phyloP scores from a whole-genome alignment of 768 basidiomycete genomes.

The Termitomyces sp. region DNA sequence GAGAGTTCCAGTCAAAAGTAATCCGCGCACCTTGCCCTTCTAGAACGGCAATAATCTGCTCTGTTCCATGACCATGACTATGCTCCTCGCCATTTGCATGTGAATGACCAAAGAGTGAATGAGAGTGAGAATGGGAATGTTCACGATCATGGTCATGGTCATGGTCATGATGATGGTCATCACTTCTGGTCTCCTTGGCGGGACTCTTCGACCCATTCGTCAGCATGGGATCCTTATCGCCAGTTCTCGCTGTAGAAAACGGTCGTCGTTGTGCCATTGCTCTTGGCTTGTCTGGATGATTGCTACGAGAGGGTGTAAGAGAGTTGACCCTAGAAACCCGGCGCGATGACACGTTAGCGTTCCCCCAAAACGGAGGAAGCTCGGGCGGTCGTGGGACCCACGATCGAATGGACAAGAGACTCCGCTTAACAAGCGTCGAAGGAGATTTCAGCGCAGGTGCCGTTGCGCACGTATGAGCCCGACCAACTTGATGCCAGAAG shows the following conservation, averaged over 20 bases:
- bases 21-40: slow-evolving; percentile 56
- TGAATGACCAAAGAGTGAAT: slow-evolving; percentile 61
- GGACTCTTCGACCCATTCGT: neutral
- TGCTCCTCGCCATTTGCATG: slow-evolving; percentile 62
- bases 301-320: slow-evolving; percentile 2
- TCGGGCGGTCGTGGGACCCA: slow-evolving; percentile 6
- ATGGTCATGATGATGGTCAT: slow-evolving; percentile 18
- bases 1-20: neutral
- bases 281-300: neutral
- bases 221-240: neutral
- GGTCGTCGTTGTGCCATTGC: slow-evolving; percentile 21
- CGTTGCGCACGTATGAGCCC: slow-evolving; percentile 6
- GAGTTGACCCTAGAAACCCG: slow-evolving; percentile 1
- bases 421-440: slow-evolving; percentile 3
- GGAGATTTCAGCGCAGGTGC: slow-evolving; percentile 1
- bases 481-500: slow-evolving; percentile 17
- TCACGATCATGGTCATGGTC: slow-evolving; percentile 29
- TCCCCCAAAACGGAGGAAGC: slow-evolving; percentile 1
- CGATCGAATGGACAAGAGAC: slow-evolving; percentile 10
- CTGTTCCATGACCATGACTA: slow-evolving; percentile 54
- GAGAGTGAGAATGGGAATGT: slow-evolving; percentile 53
- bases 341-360: slow-evolving; percentile 7
- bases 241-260: slow-evolving; percentile 21
- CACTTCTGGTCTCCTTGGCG: slow-evolving; percentile 3
- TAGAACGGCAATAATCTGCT: slow-evolving; percentile 65